Evolutionary conservation across 2,329 filamentous ascomycete species (phyloP).

Genomic region (Verticillium nonalfalfae): DNA sequence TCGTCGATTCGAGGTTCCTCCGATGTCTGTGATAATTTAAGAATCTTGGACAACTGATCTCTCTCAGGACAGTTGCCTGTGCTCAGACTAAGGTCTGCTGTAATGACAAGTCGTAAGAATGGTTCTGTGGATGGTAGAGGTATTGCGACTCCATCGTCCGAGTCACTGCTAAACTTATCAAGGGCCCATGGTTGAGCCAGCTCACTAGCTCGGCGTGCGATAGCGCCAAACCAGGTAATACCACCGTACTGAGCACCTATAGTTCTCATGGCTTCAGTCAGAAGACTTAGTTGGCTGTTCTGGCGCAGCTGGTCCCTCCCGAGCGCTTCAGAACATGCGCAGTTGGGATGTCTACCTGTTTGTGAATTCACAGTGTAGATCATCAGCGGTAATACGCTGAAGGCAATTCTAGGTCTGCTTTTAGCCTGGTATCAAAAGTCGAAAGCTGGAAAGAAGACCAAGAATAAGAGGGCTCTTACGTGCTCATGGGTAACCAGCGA

Average conservation of each 20-base stretch:
- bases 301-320: slow-evolving; percentile 15
- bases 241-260: slow-evolving; percentile 39
- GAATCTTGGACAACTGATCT: background rate
- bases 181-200: slow-evolving; percentile 21
- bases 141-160: background rate
- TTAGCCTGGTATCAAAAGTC: slow-evolving; percentile 22
- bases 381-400: background rate
- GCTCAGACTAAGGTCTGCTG: background rate
- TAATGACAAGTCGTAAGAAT: background rate
- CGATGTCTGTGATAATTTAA: background rate
- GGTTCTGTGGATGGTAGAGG: background rate
- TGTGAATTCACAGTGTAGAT: slow-evolving; percentile 21
- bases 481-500: slow-evolving; percentile 40
- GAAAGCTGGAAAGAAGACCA: slow-evolving; percentile 18
- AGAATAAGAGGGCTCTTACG: slow-evolving; percentile 20
- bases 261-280: slow-evolving; percentile 37
- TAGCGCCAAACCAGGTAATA: slow-evolving; percentile 36
- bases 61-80: background rate
- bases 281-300: slow-evolving; percentile 34
- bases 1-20: background rate
- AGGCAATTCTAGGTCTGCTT: slow-evolving; percentile 20
- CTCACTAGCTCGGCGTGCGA: slow-evolving; percentile 33
- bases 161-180: background rate
- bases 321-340: background rate
- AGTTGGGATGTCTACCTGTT: slow-evolving; percentile 14